A percentile compares a stretch with the other conserved stretches of the same genome.
These are phyloP conservation scores for Fusarium sp. DNA, from an alignment of 2,329 filamentous ascomycete genomes.

Conservation along the genomic window DNA sequence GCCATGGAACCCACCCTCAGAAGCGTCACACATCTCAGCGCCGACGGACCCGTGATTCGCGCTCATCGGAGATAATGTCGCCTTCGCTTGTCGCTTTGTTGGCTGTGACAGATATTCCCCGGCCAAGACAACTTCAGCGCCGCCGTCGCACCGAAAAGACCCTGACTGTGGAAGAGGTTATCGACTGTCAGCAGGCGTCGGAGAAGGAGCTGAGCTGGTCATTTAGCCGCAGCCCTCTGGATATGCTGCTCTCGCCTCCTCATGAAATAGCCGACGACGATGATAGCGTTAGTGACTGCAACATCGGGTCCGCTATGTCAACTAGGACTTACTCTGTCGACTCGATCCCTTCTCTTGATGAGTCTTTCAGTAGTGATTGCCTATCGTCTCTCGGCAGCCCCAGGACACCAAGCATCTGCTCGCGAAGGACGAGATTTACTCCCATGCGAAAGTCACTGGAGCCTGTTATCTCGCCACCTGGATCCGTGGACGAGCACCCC, in stretches of 20 bases:
- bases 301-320: slow-evolving; percentile 63
- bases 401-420: slow-evolving; percentile 51
- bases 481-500: slow-evolving; percentile 64
- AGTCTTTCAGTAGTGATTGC: slow-evolving; percentile 64
- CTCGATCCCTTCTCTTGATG: slow-evolving; percentile 70
- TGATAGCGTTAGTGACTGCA: slow-evolving; percentile 63
- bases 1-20: slow-evolving; percentile 51
- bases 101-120: slow-evolving; percentile 71
- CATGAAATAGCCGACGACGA: slow-evolving; percentile 67
- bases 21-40: slow-evolving; percentile 54
- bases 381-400: slow-evolving; percentile 64
- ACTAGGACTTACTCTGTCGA: slow-evolving; percentile 69
- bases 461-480: slow-evolving; percentile 66
- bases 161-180: slow-evolving; percentile 67
- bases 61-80: slow-evolving; percentile 66
- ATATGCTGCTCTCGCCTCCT: slow-evolving; percentile 69
- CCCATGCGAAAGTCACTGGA: slow-evolving; percentile 63
- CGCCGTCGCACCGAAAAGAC: slow-evolving; percentile 42
- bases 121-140: slow-evolving; percentile 54
- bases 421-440: slow-evolving; percentile 50
- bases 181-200: slow-evolving; percentile 64
- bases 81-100: slow-evolving; percentile 71
- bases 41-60: slow-evolving; percentile 54
- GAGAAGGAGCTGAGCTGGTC: slow-evolving; percentile 70
- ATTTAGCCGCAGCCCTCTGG: slow-evolving; percentile 66